Evolutionary conservation across 225 moss, liverwort and hornwort species (phyloP), one percentile per base, ranked within the genome.

Genomic region (Lunularia cruciata): DNA sequence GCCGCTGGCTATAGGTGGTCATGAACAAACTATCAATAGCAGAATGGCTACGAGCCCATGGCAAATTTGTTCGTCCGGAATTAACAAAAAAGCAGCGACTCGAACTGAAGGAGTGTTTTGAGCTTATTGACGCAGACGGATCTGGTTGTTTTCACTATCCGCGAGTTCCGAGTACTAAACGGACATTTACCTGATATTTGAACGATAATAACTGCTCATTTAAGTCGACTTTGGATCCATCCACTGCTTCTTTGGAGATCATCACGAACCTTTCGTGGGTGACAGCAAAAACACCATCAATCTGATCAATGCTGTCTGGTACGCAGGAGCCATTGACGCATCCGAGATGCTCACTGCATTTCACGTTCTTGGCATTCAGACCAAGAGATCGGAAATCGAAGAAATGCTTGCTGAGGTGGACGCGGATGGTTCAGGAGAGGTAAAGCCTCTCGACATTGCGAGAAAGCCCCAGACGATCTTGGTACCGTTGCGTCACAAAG

Each of bases 381-480:
- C 89, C 19, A 83, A 79, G 75, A 77, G 72, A 64, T 73, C 84
- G 7, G 88, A 92, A 75, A 83, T 92, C 15, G 78, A 87, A 33
- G 77, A 75, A 73, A 85, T 86, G 70, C 78, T 82, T 39, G 85
- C 81, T 30, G 81, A 81, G 61, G 80, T 88, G 28, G 86, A 84
- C 57, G 89, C 87, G 0, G 89, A 96, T 77, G 96, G 92, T 13
- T 92, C 92, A 0, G 90, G 90, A 8, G 90, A 92, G 81, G 95
- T 96, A 75, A 11, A 20, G 5, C 28, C 34, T 13, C 13, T n/a
- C n/a, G n/a, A n/a, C n/a, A n/a, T n/a, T n/a, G n/a, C n/a, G n/a
- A n/a, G 42, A 61, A 60, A 58, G 8, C 25, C 1, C 2, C 39
- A 42, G 42, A 42, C 42, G 42, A 42, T 42, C 42, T 48, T 8